Percentiles rank a stretch among this genome's conserved stretches.
phyloP scores from a whole-genome alignment of 116 monocot species.

The Papilionanthe hybrid region DNA sequence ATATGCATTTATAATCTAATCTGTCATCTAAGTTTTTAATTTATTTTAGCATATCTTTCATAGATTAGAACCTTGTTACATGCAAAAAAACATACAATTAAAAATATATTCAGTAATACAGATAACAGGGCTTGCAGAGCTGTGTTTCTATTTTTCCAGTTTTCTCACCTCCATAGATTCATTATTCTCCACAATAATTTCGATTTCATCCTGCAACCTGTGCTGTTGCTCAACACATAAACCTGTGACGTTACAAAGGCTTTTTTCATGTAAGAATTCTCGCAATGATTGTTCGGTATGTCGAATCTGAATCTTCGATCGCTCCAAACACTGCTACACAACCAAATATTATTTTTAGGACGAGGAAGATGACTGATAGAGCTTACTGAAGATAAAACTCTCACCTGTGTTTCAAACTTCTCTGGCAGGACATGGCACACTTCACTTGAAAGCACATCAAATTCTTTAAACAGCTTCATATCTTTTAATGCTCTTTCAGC shows the following conservation, averaged over 20 bases:
- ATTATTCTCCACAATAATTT: constrained; percentile 6
- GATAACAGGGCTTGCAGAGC: too few relatives aligned
- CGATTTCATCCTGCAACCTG: background rate
- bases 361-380: too few relatives aligned
- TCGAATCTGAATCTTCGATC: constrained; percentile 1
- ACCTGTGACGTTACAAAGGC: constrained; percentile 4
- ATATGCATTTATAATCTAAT: too few relatives aligned
- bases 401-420: constrained; percentile 8
- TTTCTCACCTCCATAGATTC: background rate
- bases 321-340: background rate
- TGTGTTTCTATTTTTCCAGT: too few relatives aligned
- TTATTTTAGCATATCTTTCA: too few relatives aligned
- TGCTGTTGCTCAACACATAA: background rate
- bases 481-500: constrained; percentile 7
- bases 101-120: background rate
- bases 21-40: too few relatives aligned
- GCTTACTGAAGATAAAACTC: background rate
- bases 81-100: too few relatives aligned
- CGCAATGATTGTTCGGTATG: background rate
- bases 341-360: background rate
- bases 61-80: too few relatives aligned
- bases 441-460: constrained; percentile 9
- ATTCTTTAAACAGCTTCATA: constrained; percentile 6
- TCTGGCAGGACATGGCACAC: constrained; percentile 13
- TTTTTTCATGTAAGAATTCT: background rate